phyloP scores from a whole-genome alignment of 2,329 filamentous ascomycete species.

The Calycina marina region DNA sequence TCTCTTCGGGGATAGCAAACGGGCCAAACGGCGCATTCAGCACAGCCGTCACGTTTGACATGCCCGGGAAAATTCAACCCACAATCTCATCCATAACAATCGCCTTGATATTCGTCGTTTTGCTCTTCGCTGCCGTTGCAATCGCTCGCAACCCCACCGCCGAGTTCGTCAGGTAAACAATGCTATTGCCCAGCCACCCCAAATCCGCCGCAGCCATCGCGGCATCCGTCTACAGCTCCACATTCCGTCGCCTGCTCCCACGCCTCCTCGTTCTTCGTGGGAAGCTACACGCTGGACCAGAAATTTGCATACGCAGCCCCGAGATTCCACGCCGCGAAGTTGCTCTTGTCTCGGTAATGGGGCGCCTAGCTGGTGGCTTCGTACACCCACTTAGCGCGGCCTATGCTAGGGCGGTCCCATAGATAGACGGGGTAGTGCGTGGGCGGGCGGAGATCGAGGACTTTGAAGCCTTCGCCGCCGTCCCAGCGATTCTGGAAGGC shows the following conservation, averaged over 20 bases:
- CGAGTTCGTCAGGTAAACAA: constrained; percentile 9
- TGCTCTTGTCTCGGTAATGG: constrained; percentile 4
- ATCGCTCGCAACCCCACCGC: constrained; percentile 6
- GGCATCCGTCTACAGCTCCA: constrained; percentile 3
- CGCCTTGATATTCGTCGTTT: constrained; percentile 6
- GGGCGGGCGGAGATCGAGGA: constrained; percentile 5
- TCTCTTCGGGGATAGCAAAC: constrained; percentile 4
- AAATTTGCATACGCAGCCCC: constrained; percentile 5
- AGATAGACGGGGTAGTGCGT: constrained; percentile 9
- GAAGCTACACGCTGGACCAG: constrained; percentile 7
- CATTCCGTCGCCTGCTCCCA: constrained; percentile 8
- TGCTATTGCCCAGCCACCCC: constrained; percentile 4
- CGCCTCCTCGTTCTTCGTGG: constrained; percentile 2
- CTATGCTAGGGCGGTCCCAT: constrained; percentile 7
- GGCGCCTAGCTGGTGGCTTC: constrained; percentile 4
- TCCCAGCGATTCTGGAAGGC: constrained; percentile 9
- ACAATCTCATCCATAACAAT: constrained; percentile 8
- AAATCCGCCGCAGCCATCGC: constrained; percentile 6
- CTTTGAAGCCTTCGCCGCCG: constrained; percentile 10
- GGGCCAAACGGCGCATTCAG: constrained; percentile 5
- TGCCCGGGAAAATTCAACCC: constrained; percentile 7
- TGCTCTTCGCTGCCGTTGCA: constrained; percentile 3
- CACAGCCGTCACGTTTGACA: constrained; percentile 1
- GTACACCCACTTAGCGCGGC: constrained; percentile 8
- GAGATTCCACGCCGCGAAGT: constrained; percentile 9